These are phyloP conservation scores for Protomyces arabidopsidicola DNA, from an alignment of 1,139 yeast species.

Conservation along the genomic window DNA sequence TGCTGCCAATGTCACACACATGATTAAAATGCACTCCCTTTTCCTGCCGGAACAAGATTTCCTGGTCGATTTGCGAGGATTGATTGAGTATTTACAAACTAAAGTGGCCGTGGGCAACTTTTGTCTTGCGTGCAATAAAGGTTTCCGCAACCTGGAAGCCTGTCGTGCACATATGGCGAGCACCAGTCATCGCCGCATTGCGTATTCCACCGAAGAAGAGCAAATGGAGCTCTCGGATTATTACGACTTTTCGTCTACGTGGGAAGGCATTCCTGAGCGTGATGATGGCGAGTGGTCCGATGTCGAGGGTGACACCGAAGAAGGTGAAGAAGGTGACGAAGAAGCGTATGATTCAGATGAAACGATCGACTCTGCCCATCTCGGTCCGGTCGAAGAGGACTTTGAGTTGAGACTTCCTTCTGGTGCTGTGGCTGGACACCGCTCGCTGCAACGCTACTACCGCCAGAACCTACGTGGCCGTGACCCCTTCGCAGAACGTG, in stretches of 20 bases:
- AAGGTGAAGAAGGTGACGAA: slow-evolving; percentile 43
- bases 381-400: slow-evolving; percentile 45
- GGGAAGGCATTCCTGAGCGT: slow-evolving; percentile 37
- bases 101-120: slow-evolving; percentile 79
- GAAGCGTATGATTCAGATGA: slow-evolving; percentile 49
- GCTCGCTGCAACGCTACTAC: slow-evolving; percentile 80
- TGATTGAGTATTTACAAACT: slow-evolving; percentile 70
- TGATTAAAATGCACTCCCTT: slow-evolving; percentile 74
- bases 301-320: slow-evolving; percentile 45
- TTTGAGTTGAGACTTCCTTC: slow-evolving; percentile 78
- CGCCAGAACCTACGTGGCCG: slow-evolving; percentile 61
- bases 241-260: slow-evolving; percentile 76
- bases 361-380: slow-evolving; percentile 40
- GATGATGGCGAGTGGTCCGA: slow-evolving; percentile 48
- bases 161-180: slow-evolving; percentile 84
- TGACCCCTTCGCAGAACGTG: slow-evolving; percentile 67
- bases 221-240: slow-evolving; percentile 73
- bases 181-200: slow-evolving; percentile 82
- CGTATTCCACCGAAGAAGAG: slow-evolving; percentile 80
- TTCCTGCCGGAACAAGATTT: slow-evolving; percentile 78
- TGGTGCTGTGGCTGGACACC: slow-evolving; percentile 83
- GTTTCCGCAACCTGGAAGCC: slow-evolving; percentile 77
- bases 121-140: slow-evolving; percentile 77
- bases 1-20: slow-evolving; percentile 64
- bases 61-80: slow-evolving; percentile 63